Evolutionary conservation across 805 yeast species (phyloP).

Genomic region (Zygoascus bituminiphila): DNA sequence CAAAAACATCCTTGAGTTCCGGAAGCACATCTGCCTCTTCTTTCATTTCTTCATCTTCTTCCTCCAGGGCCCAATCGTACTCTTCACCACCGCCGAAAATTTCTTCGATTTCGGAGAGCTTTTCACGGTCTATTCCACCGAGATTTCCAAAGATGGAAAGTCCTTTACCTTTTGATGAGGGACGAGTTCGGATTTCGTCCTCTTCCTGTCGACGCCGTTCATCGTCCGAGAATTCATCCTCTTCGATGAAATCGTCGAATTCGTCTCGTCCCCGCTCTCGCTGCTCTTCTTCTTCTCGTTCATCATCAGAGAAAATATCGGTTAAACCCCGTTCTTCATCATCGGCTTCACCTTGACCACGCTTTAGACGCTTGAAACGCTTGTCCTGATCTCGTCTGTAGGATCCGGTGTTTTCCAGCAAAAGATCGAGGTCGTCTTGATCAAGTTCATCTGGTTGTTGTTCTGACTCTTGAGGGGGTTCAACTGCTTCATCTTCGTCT

Average conservation of each 20-base stretch:
- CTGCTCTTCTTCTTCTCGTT: conserved; percentile 30
- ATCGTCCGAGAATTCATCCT: conserved; percentile 90
- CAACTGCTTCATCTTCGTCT: conserved; percentile 15
- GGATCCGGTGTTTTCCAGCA: conserved; percentile 79
- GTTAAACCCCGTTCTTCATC: conserved; percentile 32
- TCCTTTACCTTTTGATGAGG: conserved; percentile 11
- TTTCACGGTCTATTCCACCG: conserved; percentile 70
- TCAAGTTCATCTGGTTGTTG: conserved; percentile 59
- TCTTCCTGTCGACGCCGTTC: conserved; percentile 53
- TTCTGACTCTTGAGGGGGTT: conserved; percentile 5
- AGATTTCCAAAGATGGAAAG: conserved; percentile 23
- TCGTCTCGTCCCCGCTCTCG: conserved; percentile 38
- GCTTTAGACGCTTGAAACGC: conserved; percentile 69
- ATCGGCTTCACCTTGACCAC: conserved; percentile 37
- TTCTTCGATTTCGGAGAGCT: conserved; percentile 85
- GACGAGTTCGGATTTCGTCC: conserved; percentile 34
- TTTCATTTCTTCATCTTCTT: conserved; percentile 54
- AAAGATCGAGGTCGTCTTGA: conserved; percentile 88
- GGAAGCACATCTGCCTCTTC: conserved; percentile 35
- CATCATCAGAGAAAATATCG: conserved; percentile 61
- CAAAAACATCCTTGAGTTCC: conserved; percentile 82
- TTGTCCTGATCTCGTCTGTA: conserved; percentile 30
- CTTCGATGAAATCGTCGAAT: conserved; percentile 94
- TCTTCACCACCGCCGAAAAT: conserved; percentile 96
- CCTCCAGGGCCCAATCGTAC: conserved; percentile 96